Evolutionary conservation across 306 rosid genomes (phyloP).

Genomic region (Rosa chinensis): DNA sequence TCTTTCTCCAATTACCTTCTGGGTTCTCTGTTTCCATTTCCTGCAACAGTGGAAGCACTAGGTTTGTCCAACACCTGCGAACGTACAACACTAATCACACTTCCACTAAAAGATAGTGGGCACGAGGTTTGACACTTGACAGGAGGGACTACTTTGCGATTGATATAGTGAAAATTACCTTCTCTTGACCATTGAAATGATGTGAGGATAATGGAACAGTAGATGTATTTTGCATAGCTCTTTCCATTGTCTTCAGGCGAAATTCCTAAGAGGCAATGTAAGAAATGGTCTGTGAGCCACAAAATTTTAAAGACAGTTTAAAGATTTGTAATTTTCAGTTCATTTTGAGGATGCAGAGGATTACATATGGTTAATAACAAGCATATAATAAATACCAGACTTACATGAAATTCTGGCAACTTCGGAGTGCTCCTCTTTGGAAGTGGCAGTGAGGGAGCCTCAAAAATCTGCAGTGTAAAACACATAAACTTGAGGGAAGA

Average conservation of each 20-base stretch:
- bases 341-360: slow-evolving; percentile 3
- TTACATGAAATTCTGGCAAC: slow-evolving; percentile 89
- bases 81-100: neutral
- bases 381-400: slow-evolving; percentile 26
- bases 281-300: slow-evolving; percentile 25
- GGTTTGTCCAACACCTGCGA: slow-evolving; percentile 59
- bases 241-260: slow-evolving; percentile 79
- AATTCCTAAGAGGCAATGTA: slow-evolving; percentile 61
- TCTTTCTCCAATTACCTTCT: slow-evolving; percentile 53
- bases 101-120: neutral
- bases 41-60: slow-evolving; percentile 31
- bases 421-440: slow-evolving; percentile 73
- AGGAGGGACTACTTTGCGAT: neutral
- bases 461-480: slow-evolving; percentile 62
- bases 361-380: slow-evolving; percentile 4
- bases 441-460: slow-evolving; percentile 79
- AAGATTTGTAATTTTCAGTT: neutral
- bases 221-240: slow-evolving; percentile 75
- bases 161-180: slow-evolving; percentile 38
- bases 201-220: slow-evolving; percentile 58
- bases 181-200: slow-evolving; percentile 41
- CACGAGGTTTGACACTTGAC: slow-evolving; percentile 3
- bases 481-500: slow-evolving; percentile 22
- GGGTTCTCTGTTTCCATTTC: slow-evolving; percentile 44
- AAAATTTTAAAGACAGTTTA: slow-evolving; percentile 17